Percentiles rank a stretch among this genome's conserved stretches.
phyloP scores from a whole-genome alignment of 225 moss, liverwort and hornwort species.

The Anthoceros angustus region DNA sequence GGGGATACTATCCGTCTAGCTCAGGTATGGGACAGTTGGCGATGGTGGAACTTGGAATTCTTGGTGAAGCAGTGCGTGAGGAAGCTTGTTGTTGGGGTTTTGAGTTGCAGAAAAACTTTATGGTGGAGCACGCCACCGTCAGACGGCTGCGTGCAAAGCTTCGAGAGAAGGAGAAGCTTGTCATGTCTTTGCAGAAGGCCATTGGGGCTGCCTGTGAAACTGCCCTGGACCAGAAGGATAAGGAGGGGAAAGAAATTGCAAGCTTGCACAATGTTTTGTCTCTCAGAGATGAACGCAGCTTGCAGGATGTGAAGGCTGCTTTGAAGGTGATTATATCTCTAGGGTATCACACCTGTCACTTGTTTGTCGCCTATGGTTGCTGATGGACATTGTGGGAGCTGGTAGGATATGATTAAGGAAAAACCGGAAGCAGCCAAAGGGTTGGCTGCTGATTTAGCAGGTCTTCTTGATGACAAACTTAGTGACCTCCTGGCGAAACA shows the following conservation, averaged over 20 bases:
- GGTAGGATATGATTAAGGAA: neutral
- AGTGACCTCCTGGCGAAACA: neutral
- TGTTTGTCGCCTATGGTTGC: neutral
- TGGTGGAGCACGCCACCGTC: neutral
- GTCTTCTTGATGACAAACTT: neutral
- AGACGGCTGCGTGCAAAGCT: conserved; percentile 3
- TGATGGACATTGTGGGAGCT: neutral
- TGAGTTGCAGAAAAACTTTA: neutral
- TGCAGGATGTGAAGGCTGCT: neutral
- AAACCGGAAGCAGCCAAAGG: neutral
- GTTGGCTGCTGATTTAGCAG: neutral
- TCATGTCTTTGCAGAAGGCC: neutral
- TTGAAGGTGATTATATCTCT: neutral
- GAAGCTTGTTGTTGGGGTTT: neutral
- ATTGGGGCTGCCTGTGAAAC: neutral
- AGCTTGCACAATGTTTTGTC: neutral
- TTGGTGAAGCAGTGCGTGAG: neutral
- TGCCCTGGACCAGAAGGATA: neutral
- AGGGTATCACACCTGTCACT: neutral
- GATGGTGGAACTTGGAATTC: neutral
- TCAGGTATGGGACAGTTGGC: neutral
- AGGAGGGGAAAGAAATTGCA: neutral
- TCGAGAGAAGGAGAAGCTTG: conserved; percentile 1
- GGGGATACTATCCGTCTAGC: neutral
- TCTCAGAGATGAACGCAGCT: neutral